These are phyloP conservation scores for Fennellomyces sp. DNA, from an alignment of 371 early-diverging fungal species.

Conservation along the genomic window DNA sequence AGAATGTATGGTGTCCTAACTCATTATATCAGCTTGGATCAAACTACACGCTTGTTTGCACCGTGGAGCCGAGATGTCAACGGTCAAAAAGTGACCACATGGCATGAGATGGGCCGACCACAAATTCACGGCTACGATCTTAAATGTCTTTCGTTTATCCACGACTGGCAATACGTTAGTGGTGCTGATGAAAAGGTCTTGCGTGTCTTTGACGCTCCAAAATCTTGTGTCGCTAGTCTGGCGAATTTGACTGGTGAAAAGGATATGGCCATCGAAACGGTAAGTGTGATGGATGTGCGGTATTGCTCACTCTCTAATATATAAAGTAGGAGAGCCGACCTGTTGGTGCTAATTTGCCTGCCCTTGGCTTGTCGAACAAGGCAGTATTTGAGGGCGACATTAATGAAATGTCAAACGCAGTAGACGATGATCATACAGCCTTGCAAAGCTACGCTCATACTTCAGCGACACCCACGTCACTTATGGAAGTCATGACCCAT, in stretches of 20 bases:
- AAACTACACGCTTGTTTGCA: conserved; percentile 86
- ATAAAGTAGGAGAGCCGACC: conserved; percentile 55
- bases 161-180: conserved; percentile 78
- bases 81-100: conserved; percentile 45
- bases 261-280: conserved; percentile 42
- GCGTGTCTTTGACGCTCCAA: conserved; percentile 91
- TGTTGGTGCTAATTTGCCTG: conserved; percentile 85
- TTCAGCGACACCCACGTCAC: conserved; percentile 54
- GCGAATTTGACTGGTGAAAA: conserved; percentile 52
- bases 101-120: conserved; percentile 95
- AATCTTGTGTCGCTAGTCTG: conserved; percentile 74
- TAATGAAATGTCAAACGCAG: conserved; percentile 41
- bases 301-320: background rate
- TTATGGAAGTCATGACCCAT: conserved; percentile 54
- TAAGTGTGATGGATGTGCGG: conserved; percentile 7
- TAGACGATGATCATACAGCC: conserved; percentile 45
- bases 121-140: conserved; percentile 98
- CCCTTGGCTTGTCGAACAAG: conserved; percentile 95
- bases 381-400: conserved; percentile 76
- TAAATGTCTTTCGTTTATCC: conserved; percentile 81
- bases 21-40: conserved; percentile 70
- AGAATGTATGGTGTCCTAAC: background rate
- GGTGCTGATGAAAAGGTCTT: conserved; percentile 96
- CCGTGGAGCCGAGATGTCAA: conserved; percentile 62
- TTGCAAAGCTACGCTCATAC: conserved; percentile 55